These are phyloP conservation scores for Avena eriantha DNA, from an alignment of 176 grass and related monocot species.

Conservation along the genomic window DNA sequence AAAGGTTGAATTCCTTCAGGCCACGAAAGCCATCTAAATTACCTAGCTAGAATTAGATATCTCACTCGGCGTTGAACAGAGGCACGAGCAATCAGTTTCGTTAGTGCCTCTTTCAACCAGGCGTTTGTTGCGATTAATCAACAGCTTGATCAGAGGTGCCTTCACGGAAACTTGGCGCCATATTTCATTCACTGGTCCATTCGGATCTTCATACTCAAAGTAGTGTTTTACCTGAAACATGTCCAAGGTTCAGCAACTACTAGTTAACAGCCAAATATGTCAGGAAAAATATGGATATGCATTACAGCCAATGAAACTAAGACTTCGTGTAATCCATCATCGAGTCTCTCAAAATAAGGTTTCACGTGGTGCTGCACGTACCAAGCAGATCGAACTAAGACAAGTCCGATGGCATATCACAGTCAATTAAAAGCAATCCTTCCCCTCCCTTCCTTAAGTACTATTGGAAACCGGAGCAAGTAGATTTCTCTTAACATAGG, in stretches of 20 bases:
- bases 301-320: slow-evolving; percentile 23
- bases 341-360: not conserved
- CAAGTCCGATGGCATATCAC: no score
- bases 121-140: slow-evolving; percentile 86
- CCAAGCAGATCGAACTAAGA: not conserved
- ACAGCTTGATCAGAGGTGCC: slow-evolving; percentile 74
- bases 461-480: no score
- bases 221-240: slow-evolving; percentile 75
- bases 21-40: slow-evolving; percentile 29
- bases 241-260: slow-evolving; percentile 14
- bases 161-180: slow-evolving; percentile 94
- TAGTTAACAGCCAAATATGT: slow-evolving; percentile 15
- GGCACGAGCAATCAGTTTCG: slow-evolving; percentile 74
- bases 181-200: slow-evolving; percentile 88
- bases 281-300: slow-evolving; percentile 2
- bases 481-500: not conserved
- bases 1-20: slow-evolving; percentile 8
- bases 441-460: no score
- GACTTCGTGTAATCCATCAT: slow-evolving; percentile 8
- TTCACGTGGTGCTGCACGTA: not conserved
- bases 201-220: slow-evolving; percentile 85
- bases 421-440: no score
- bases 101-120: slow-evolving; percentile 60
- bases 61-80: slow-evolving; percentile 60
- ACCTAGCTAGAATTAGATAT: slow-evolving; percentile 31